Evolutionary conservation across 2,329 filamentous ascomycete genomes (phyloP).

Genomic region (Amesomyces nigricolor): DNA sequence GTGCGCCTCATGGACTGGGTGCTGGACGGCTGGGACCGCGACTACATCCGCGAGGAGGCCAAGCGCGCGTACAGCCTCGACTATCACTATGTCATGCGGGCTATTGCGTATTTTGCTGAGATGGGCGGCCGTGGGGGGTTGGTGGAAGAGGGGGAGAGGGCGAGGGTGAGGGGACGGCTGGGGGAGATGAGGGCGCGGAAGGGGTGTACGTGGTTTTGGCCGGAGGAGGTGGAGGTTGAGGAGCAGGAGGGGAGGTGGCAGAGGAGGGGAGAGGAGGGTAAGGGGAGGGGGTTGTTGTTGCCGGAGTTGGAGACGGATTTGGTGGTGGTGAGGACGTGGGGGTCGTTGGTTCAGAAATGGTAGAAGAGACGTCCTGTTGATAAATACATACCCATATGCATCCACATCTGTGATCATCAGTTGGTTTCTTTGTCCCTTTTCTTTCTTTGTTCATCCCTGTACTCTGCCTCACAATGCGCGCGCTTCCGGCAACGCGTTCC

Average conservation of each 20-base stretch:
- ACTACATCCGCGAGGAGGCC: slow-evolving; percentile 32
- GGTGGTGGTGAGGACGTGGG: slow-evolving; percentile 10
- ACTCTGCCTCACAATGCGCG: not conserved
- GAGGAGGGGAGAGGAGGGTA: slow-evolving; percentile 5
- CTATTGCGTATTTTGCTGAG: slow-evolving; percentile 39
- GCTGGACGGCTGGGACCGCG: slow-evolving; percentile 39
- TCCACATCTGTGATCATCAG: not conserved
- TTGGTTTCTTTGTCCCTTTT: not conserved
- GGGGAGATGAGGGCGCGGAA: slow-evolving; percentile 9
- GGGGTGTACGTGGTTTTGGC: slow-evolving; percentile 23
- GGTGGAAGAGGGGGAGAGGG: slow-evolving; percentile 32
- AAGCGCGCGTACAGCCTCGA: slow-evolving; percentile 34
- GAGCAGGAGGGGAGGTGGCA: too few species aligned
- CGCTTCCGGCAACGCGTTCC: not conserved
- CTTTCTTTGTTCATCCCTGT: not conserved
- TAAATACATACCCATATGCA: too few species aligned
- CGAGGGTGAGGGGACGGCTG: slow-evolving; percentile 29
- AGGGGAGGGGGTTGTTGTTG: not conserved
- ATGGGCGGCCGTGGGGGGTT: slow-evolving; percentile 38
- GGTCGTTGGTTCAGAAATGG: not conserved
- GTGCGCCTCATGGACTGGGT: slow-evolving; percentile 55
- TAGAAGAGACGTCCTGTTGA: too few species aligned
- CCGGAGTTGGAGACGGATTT: slow-evolving; percentile 12
- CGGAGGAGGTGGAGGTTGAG: not conserved
- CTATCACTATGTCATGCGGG: slow-evolving; percentile 28